phyloP scores from a whole-genome alignment of 768 basidiomycete genomes.

The Boletus tylopilopsis region DNA sequence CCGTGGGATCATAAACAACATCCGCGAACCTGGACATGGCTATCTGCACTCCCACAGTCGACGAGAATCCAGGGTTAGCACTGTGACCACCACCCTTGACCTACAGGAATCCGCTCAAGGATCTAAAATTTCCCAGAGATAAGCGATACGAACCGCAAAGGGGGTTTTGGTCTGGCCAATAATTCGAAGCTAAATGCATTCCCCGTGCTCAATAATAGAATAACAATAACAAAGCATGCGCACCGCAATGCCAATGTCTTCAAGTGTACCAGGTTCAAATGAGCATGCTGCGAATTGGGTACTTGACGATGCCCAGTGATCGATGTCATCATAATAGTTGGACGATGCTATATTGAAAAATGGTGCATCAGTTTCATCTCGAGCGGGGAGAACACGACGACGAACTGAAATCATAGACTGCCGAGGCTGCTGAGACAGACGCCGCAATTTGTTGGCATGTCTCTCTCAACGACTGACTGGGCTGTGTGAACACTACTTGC shows the following conservation, averaged over 20 bases:
- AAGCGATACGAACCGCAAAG: slow-evolving; percentile 17
- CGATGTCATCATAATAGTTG: slow-evolving; percentile 40
- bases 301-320: slow-evolving; percentile 53
- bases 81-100: slow-evolving; percentile 62
- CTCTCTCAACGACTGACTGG: neutral
- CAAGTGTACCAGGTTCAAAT: slow-evolving; percentile 53
- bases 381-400: neutral
- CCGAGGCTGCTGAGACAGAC: slow-evolving; percentile 6
- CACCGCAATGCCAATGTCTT: slow-evolving; percentile 51
- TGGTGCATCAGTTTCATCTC: neutral
- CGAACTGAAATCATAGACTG: slow-evolving; percentile 2
- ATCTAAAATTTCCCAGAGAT: neutral
- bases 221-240: neutral
- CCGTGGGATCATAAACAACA: slow-evolving; percentile 33
- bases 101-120: slow-evolving; percentile 24
- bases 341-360: slow-evolving; percentile 4
- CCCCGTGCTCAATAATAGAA: neutral
- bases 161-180: slow-evolving; percentile 42
- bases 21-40: slow-evolving; percentile 48
- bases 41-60: slow-evolving; percentile 56
- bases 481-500: neutral
- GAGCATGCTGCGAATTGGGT: slow-evolving; percentile 45
- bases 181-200: slow-evolving; percentile 5
- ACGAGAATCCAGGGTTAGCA: slow-evolving; percentile 53
- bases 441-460: neutral